A percentile compares a stretch with the other conserved stretches of the same genome.
phyloP scores from a whole-genome alignment of 2,329 filamentous ascomycete genomes.

The Hymenoscyphus albidus region DNA sequence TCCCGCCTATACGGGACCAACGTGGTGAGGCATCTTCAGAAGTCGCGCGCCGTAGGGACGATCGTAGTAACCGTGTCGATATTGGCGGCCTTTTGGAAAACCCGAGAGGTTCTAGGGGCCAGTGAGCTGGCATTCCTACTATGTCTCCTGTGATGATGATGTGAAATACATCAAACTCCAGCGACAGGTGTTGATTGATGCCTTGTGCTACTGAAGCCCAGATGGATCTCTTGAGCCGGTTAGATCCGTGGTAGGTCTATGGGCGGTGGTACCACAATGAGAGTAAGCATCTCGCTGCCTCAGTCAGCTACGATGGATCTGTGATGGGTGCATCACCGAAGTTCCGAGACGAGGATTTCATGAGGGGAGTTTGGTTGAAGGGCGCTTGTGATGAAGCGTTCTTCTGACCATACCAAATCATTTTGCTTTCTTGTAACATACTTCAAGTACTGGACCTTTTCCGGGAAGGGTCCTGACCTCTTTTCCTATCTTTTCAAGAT shows the following conservation, averaged over 20 bases:
- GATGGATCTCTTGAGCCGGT: background rate
- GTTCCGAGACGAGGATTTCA: too few species aligned
- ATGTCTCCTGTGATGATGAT: background rate
- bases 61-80: slow-evolving; percentile 52
- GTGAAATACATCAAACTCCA: background rate
- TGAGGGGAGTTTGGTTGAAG: background rate
- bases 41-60: slow-evolving; percentile 41
- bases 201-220: background rate
- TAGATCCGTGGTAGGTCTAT: background rate
- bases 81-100: slow-evolving; percentile 61
- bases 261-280: background rate
- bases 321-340: background rate
- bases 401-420: background rate
- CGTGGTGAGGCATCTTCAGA: slow-evolving; percentile 30
- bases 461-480: slow-evolving; percentile 5
- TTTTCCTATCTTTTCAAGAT: slow-evolving; percentile 24
- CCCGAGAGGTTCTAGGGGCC: slow-evolving; percentile 31
- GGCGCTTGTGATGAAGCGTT: background rate
- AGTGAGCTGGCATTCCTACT: slow-evolving; percentile 7
- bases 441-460: slow-evolving; percentile 11
- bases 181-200: background rate
- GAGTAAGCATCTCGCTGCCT: background rate
- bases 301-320: background rate
- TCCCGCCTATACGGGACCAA: slow-evolving; percentile 41
- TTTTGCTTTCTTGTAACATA: slow-evolving; percentile 24